A percentile compares a stretch with the other conserved stretches of the same genome.
Evolutionary conservation across 345 rosid genomes (phyloP).

Genomic region (Clarkia xantiana): DNA sequence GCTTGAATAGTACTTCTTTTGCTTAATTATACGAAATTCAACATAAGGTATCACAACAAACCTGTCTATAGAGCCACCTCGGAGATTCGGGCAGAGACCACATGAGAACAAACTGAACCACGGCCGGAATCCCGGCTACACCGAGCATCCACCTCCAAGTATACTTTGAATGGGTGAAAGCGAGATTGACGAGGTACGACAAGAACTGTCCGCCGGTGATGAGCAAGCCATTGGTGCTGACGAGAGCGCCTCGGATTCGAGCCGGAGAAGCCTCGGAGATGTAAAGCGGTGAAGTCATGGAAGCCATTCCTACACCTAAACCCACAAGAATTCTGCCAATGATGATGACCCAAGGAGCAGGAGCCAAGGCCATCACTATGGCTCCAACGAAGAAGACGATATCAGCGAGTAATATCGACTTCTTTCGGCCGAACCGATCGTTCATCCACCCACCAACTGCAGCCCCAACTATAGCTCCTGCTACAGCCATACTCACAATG

Average conservation of each 20-base stretch:
- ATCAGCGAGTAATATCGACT: slow-evolving; percentile 46
- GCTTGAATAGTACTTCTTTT: no score
- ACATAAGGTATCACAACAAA: no score
- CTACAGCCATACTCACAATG: slow-evolving; percentile 83
- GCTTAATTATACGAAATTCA: no score
- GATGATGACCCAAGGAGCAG: slow-evolving; percentile 56
- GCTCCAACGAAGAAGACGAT: slow-evolving; percentile 57
- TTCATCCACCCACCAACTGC: slow-evolving; percentile 67
- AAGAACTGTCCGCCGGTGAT: slow-evolving; percentile 82
- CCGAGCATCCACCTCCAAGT: slow-evolving; percentile 99
- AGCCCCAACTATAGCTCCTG: slow-evolving; percentile 83
- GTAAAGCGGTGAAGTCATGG: slow-evolving; percentile 89
- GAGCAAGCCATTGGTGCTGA: slow-evolving; percentile 63
- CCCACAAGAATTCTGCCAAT: slow-evolving; percentile 71
- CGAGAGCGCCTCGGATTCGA: slow-evolving; percentile 79
- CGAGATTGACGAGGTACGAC: slow-evolving; percentile 73
- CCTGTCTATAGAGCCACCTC: slow-evolving; percentile 62
- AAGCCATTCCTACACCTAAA: slow-evolving; percentile 90
- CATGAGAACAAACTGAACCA: slow-evolving; percentile 57
- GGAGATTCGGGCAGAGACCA: slow-evolving; percentile 74
- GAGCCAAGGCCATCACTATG: slow-evolving; percentile 55
- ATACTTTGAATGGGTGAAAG: slow-evolving; percentile 44
- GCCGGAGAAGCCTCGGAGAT: slow-evolving; percentile 92
- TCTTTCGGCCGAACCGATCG: slow-evolving; percentile 62
- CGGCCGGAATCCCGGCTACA: slow-evolving; percentile 47